Evolutionary conservation across 345 rosid species (phyloP), one percentile per base, ranked within the genome.

Genomic region (Melastoma malabathricum): DNA sequence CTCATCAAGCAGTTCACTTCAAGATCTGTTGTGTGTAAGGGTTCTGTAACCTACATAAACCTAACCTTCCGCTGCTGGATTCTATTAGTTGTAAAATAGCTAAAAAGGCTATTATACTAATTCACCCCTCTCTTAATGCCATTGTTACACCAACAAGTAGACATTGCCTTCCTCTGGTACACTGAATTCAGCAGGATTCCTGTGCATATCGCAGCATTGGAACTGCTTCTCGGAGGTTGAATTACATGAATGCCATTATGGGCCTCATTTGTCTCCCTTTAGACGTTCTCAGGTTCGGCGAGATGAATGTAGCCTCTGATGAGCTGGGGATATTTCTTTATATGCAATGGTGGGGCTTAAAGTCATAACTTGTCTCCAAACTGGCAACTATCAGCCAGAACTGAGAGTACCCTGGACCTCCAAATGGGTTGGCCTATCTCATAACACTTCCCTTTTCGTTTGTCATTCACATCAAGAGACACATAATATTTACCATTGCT

Each of bases 361-460:
- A 34, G 16, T 44, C 55, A 51, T 31, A n/a, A 34, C 4, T 51
- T 4, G 5, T 13, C 23, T 15, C 25, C 55, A 9, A 12, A 34
- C 41, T 12, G 12, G 41, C 41, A 51, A 49, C 19, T 51, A 51
- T 43, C 55, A 51, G 41, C 41, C 6, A 34, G 41, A 34, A 34
- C 6, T 34, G 41, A 34, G 41, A 34, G 41, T 7, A 34, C 41
- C 41, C 41, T 34, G 2, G 41, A 34, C 2, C 12, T 8, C 41
- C 41, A 10, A 1, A 34, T 31, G 0, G 55, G 41, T 34, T n/a
- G 34, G 44, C 44, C 55, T 51, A 34, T 18, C 41, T 51, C 55
- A 31, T 18, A 18, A 43, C 55, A 51, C 55, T 51, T 51, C 18
- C 41, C 41, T 44, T 34, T 51, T n/a, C 55, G 23, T 51, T 34